Percentiles rank a stretch among this genome's conserved stretches.
Evolutionary conservation across 2,329 filamentous ascomycete genomes (phyloP).

Genomic region (Trichoderma atrobrunneum): DNA sequence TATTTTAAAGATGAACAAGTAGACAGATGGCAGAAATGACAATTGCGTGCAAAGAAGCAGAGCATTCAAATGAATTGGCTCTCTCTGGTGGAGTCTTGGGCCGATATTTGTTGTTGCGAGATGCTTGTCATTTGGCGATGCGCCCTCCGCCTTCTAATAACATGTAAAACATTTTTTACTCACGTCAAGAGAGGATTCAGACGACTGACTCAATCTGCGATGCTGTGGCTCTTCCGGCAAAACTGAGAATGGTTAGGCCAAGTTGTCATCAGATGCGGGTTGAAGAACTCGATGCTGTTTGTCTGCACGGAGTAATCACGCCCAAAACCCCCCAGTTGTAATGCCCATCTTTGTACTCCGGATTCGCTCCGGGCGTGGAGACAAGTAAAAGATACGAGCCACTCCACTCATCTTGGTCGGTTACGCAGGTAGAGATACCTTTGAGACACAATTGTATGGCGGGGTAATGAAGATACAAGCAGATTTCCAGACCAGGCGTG

Average conservation of each 20-base stretch:
- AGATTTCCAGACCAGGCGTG: too few relatives aligned
- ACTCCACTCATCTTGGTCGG: too few relatives aligned
- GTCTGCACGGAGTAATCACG: too few relatives aligned
- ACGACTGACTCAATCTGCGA: background rate
- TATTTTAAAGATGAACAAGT: background rate
- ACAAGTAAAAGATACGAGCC: too few relatives aligned
- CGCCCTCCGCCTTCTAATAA: constrained; percentile 7
- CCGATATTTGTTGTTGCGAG: background rate
- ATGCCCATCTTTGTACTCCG: too few relatives aligned
- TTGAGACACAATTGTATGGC: too few relatives aligned
- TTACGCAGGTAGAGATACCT: too few relatives aligned
- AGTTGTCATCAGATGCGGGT: background rate
- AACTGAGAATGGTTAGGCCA: background rate
- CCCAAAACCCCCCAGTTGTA: too few relatives aligned
- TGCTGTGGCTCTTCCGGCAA: background rate
- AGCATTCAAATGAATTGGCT: background rate
- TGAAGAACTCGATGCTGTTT: background rate
- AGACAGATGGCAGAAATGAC: background rate
- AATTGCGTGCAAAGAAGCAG: background rate
- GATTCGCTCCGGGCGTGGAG: too few relatives aligned
- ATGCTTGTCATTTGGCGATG: background rate
- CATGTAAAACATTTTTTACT: background rate
- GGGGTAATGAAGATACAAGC: too few relatives aligned
- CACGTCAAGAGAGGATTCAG: background rate
- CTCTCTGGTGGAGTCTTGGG: background rate